Conservation (phyloP, 805 yeast genomes). For the Metschnikowia corniflorae region DNA sequence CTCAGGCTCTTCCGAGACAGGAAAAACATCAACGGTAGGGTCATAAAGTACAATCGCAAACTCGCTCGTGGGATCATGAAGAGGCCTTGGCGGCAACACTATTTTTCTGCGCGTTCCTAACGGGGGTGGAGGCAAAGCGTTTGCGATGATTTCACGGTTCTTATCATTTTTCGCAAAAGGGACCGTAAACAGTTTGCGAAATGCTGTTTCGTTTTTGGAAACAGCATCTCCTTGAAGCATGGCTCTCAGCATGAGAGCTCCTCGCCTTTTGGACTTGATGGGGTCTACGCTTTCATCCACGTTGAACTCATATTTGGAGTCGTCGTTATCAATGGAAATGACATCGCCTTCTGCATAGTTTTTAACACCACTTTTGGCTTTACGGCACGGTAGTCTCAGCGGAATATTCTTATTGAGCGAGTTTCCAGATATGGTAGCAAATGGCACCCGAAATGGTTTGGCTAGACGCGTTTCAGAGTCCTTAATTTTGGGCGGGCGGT, state of each 20-base stretch:
- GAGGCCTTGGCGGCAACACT: constrained; percentile 76
- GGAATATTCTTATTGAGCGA: constrained; percentile 5
- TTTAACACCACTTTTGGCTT: constrained; percentile 29
- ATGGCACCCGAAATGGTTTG: constrained; percentile 69
- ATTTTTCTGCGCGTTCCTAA: constrained; percentile 76
- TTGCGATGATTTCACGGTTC: constrained; percentile 29
- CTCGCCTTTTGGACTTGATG: constrained; percentile 34
- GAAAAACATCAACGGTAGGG: constrained; percentile 76
- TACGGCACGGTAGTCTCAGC: constrained; percentile 20
- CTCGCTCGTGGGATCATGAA: constrained; percentile 94
- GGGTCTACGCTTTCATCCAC: constrained; percentile 34
- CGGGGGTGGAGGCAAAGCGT: constrained; percentile 64
- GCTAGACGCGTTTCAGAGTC: constrained; percentile 52
- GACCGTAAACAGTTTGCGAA: constrained; percentile 50
- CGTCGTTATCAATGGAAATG: constrained; percentile 20
- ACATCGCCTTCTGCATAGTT: constrained; percentile 28
- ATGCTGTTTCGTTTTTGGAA: constrained; percentile 34
- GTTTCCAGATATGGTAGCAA: constrained; percentile 24
- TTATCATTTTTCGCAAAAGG: constrained; percentile 48
- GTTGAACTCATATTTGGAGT: constrained; percentile 18
- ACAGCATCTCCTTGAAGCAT: constrained; percentile 36
- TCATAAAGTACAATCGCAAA: constrained; percentile 93
- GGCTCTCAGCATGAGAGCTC: constrained; percentile 61
- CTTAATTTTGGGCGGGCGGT: constrained; percentile 50
- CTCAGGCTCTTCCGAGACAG: constrained; percentile 10